Percentiles rank a stretch among this genome's conserved stretches.
Conservation (phyloP, 441 rosid species). For the Populus hybrid region DNA sequence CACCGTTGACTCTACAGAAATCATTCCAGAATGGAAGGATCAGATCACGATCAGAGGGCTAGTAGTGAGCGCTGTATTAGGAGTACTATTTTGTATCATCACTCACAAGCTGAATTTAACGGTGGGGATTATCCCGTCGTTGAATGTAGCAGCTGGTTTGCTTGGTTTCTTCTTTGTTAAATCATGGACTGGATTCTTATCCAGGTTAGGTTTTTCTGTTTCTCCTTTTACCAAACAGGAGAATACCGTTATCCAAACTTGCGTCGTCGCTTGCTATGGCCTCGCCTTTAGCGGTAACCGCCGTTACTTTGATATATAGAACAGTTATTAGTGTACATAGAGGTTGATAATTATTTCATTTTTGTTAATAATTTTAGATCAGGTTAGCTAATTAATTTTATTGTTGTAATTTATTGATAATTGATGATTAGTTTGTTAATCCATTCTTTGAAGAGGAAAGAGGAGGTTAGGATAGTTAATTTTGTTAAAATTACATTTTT, state of each 20-base stretch:
- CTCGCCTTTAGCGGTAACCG: conserved; percentile 76
- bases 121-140: conserved; percentile 85
- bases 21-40: conserved; percentile 74
- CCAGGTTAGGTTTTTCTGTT: conserved; percentile 54
- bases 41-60: conserved; percentile 82
- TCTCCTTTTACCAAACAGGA: conserved; percentile 81
- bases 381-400: no score
- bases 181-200: conserved; percentile 75
- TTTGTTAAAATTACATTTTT: not conserved
- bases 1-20: conserved; percentile 10
- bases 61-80: conserved; percentile 61
- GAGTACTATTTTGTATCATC: conserved; percentile 74
- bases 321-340: not conserved
- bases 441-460: not conserved
- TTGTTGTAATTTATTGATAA: not conserved
- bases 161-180: conserved; percentile 89
- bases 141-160: conserved; percentile 83
- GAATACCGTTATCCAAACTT: conserved; percentile 85
- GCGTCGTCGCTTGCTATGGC: conserved; percentile 93
- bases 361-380: no score
- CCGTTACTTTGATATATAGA: not conserved
- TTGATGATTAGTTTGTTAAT: not conserved
- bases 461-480: not conserved
- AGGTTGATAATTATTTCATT: not conserved
- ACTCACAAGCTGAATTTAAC: conserved; percentile 89